Base-by-base conservation (phyloP, 2,329 filamentous ascomycete species). In the Tolypocladium nubicola region DNA sequence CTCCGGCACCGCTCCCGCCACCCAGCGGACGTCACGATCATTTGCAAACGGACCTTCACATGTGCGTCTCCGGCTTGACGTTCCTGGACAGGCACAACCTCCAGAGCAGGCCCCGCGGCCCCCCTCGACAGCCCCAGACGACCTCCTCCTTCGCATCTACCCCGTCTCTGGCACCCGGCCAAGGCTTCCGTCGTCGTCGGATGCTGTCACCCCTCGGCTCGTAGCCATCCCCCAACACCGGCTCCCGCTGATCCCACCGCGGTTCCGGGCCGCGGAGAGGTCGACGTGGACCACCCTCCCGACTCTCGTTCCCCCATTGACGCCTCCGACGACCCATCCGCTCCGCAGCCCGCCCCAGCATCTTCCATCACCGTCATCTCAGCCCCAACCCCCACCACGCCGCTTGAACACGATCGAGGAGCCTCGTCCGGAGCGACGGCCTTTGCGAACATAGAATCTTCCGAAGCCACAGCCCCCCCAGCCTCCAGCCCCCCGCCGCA, bases 311-410 rank as follows among this genome's bases (percentile, higher is more conserved):
- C 67, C 64, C 65, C 67, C 67, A 63, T 66, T 58, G 61, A 66
- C 65, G 63, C 79, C 77, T 75, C 86, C 83, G 86, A 85, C 84
- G 73, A 80, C 78, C 81, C 82, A 79, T 73, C 79, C 75, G 78
- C 75, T 70, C 78, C 81, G 78, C 79, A 75, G 64, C 71, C 75
- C 72, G 72, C 76, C 66, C 70, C 74, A 68, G 71, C 72, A 71
- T 68, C 79, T 72, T 69, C 76, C 67, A 76, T 71, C 75, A 73
- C 74, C 65, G 70, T 69, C 63, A 61, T 72, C 71, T 76, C 77
- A 69, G 72, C 74, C 67, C 72, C 71, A 64, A 59, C 61, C 52
- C 63, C 61, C 56, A 56, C 62, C 57, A 54, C 61, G 61, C 63
- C 63, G 62, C 62, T 61, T 56, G 38, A 56, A 61, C 60, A 53